phyloP scores from a whole-genome alignment of 106 monocot genomes.

The Platanthera zijinensis region DNA sequence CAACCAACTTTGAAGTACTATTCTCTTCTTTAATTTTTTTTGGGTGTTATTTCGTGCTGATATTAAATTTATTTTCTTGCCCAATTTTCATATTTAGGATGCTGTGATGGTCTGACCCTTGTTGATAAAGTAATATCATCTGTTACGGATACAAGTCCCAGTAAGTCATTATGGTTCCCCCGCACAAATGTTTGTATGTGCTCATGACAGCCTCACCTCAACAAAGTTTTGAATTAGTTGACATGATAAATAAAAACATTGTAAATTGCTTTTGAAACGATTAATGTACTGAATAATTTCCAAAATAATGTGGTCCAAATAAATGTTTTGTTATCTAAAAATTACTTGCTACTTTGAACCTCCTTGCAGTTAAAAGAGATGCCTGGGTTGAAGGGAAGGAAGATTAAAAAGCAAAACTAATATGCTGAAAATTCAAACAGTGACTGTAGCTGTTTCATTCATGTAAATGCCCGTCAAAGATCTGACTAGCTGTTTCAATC shows the following conservation, averaged over 20 bases:
- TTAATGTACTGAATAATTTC: background rate
- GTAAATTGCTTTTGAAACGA: background rate
- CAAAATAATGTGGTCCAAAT: background rate
- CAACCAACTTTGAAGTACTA: background rate
- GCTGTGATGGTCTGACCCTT: slow-evolving; percentile 6
- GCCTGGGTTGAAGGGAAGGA: background rate
- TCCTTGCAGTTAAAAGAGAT: background rate
- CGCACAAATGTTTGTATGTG: background rate
- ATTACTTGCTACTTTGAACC: background rate
- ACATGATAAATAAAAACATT: background rate
- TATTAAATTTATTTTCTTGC: background rate
- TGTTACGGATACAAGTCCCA: background rate
- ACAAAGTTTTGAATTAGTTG: background rate
- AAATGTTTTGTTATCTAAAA: background rate
- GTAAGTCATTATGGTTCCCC: background rate
- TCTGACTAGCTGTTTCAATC: no score
- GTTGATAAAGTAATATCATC: slow-evolving; percentile 5
- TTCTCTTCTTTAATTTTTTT: background rate
- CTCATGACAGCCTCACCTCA: background rate
- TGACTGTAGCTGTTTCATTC: background rate
- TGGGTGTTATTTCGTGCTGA: background rate
- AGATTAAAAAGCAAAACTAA: background rate
- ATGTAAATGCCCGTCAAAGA: background rate
- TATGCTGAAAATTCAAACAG: background rate
- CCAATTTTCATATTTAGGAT: background rate